Evolutionary conservation across 192 early-diverging fungal species (phyloP), one percentile per base, ranked within the genome.

Genomic region (Coemansia sp.): DNA sequence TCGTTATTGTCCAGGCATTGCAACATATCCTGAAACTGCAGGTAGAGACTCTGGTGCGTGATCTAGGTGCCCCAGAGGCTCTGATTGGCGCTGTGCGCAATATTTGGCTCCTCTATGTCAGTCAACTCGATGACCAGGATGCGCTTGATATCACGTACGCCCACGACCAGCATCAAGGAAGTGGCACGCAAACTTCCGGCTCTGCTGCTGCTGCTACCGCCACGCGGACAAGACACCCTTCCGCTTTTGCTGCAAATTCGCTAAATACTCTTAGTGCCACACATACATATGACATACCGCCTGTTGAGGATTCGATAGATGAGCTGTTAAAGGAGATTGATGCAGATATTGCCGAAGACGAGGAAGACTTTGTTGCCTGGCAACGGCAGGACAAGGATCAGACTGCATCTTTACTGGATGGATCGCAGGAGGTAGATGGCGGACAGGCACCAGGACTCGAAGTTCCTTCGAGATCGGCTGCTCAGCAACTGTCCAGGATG

Each of bases 71-170:
- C 13, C 80, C 80, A 3, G 69, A 65, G 21, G 54, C 61, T n/a
- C 54, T 77, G 15, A 6, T 74, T 3, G 80, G 45, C 6, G 61
- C 62, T 0, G 72, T 69, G 16, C 52, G 61, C 52, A 65, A 71
- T 21, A 41, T 82, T 50, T 82, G 80, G 80, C 71, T 82, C 13
- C 58, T 71, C 3, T 82, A 82, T 39, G 71, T 77, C 7, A 64
- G 71, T 32, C 66, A 74, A 66, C 50, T 82, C 13, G 65, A 57
- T 0, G 44, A 66, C n/a, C 48, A 74, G 9, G 43, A 62, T 13
- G 5, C 23, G 39, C 21, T 47, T 10, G 61, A 37, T 15, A 49
- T 38, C 13, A 56, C 11, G 41, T 47, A 59, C 0, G 37, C 16
- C 11, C n/a, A 40, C 38, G 44, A 62, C 23, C 23, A 54, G 4